A percentile compares a stretch with the other conserved stretches of the same genome.
Conservation (phyloP, 2,329 filamentous ascomycete species). For the Incumbomyces lentus region DNA sequence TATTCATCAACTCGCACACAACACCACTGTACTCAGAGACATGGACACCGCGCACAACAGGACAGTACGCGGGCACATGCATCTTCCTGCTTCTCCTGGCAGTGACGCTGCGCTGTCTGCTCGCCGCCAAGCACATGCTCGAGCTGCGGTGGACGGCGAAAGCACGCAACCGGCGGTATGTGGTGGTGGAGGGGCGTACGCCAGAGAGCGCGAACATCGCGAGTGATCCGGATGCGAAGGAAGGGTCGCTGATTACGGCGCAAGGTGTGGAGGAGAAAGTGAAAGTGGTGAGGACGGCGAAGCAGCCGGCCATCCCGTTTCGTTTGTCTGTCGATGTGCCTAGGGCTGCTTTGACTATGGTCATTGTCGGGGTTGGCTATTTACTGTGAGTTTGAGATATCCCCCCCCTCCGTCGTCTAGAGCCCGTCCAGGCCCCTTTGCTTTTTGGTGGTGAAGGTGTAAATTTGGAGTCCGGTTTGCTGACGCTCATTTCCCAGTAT, state of each 20-base stretch:
- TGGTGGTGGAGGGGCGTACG: slow-evolving; percentile 58
- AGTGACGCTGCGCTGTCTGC: slow-evolving; percentile 56
- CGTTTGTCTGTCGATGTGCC: slow-evolving; percentile 69
- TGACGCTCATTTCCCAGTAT: slow-evolving; percentile 48
- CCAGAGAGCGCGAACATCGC: slow-evolving; percentile 50
- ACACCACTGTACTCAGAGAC: slow-evolving; percentile 56
- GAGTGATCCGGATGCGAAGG: slow-evolving; percentile 52
- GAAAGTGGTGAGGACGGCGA: slow-evolving; percentile 55
- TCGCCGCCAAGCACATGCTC: slow-evolving; percentile 56
- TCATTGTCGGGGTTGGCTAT: slow-evolving; percentile 70
- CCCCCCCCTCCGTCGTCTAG: too few species aligned
- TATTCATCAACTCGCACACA: slow-evolving; percentile 45
- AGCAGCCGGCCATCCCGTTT: slow-evolving; percentile 54
- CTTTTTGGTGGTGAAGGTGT: too few species aligned
- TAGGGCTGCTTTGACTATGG: slow-evolving; percentile 58
- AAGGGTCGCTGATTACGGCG: slow-evolving; percentile 55
- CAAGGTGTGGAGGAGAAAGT: slow-evolving; percentile 76
- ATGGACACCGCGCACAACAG: slow-evolving; percentile 64
- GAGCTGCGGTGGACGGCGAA: slow-evolving; percentile 57
- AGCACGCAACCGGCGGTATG: slow-evolving; percentile 65
- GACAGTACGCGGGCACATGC: slow-evolving; percentile 76
- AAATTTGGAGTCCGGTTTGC: too few species aligned
- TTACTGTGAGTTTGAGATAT: slow-evolving; percentile 55
- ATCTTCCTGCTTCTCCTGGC: slow-evolving; percentile 78
- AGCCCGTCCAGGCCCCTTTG: too few species aligned